Conservation (phyloP, 2,329 filamentous ascomycete genomes). For the Stromatinia cepivora region DNA sequence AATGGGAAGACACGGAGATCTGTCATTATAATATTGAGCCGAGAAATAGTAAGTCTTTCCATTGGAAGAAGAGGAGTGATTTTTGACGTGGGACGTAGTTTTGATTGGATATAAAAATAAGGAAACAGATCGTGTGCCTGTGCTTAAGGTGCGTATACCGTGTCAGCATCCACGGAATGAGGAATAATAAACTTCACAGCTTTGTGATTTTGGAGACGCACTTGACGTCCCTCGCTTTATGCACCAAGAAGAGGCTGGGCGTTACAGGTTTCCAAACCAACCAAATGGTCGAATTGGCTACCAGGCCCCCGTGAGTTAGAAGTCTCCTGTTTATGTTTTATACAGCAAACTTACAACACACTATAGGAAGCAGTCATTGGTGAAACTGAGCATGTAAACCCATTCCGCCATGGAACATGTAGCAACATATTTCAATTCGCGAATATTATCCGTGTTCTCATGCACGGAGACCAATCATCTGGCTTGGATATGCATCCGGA, state of each 20-base stretch:
- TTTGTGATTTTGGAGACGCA: constrained; percentile 18
- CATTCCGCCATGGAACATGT: constrained; percentile 7
- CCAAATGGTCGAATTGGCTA: background rate
- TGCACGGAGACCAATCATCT: background rate
- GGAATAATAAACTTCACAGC: constrained; percentile 8
- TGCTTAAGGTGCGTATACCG: constrained; percentile 6
- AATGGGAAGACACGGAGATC: background rate
- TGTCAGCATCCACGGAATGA: background rate
- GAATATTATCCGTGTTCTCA: constrained; percentile 1
- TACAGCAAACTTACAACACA: background rate
- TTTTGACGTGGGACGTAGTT: background rate
- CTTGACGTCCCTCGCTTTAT: background rate
- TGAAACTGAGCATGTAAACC: background rate
- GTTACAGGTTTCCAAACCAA: background rate
- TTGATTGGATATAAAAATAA: constrained; percentile 7
- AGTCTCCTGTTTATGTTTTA: background rate
- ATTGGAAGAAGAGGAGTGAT: no score
- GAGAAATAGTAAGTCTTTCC: constrained; percentile 7
- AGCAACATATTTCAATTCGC: constrained; percentile 19
- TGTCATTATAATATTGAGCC: constrained; percentile 18
- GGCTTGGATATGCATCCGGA: background rate
- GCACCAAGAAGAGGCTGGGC: background rate
- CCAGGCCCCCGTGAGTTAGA: background rate
- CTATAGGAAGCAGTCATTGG: background rate
- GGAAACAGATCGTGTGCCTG: background rate